These are phyloP conservation scores for Tetracentron sinense DNA, from an alignment of 164 flowering plant genomes.

Conservation along the genomic window DNA sequence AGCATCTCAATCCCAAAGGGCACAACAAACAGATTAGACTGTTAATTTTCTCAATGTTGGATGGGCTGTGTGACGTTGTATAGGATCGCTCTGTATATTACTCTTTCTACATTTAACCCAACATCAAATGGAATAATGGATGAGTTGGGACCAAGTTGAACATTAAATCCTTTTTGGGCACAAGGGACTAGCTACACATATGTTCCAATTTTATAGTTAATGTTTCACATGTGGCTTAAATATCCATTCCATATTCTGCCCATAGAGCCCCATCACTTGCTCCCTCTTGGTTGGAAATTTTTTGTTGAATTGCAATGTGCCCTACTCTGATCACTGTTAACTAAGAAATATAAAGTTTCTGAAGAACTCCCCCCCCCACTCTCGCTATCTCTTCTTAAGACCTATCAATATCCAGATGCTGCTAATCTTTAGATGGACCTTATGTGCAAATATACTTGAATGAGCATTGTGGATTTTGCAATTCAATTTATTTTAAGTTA, in stretches of 20 bases:
- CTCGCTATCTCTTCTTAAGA: too few relatives aligned
- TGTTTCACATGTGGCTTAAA: too few relatives aligned
- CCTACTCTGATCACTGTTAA: background rate
- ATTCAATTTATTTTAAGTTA: background rate
- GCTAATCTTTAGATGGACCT: background rate
- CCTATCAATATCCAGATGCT: background rate
- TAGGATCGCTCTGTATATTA: too few relatives aligned
- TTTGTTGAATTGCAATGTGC: background rate
- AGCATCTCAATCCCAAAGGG: too few relatives aligned
- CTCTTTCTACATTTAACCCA: too few relatives aligned
- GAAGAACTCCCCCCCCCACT: too few relatives aligned
- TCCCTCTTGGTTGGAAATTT: background rate
- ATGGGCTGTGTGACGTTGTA: too few relatives aligned
- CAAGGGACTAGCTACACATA: background rate
- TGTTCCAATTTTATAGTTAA: background rate
- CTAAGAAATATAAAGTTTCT: background rate
- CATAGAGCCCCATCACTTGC: background rate
- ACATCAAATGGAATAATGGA: too few relatives aligned
- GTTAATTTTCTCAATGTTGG: too few relatives aligned
- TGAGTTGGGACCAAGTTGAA: too few relatives aligned
- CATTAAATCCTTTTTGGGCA: too few relatives aligned
- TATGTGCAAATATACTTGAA: background rate
- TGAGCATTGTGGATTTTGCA: background rate
- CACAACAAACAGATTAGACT: too few relatives aligned
- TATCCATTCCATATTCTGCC: background rate